phyloP scores from a whole-genome alignment of 768 basidiomycete species.

The Trametes punicea region DNA sequence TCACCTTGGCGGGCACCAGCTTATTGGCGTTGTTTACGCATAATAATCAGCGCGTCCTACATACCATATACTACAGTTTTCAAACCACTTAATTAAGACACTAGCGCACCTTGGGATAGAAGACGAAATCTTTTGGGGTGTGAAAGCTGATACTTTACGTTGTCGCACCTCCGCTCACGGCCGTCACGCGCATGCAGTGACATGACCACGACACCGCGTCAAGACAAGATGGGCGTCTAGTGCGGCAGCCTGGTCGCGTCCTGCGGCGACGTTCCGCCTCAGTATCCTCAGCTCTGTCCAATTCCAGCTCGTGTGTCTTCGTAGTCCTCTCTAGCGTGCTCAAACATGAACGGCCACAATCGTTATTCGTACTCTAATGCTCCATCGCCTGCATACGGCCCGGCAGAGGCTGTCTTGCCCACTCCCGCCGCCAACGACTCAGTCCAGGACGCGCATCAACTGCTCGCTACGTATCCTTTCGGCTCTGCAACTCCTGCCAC shows the following conservation, averaged over 20 bases:
- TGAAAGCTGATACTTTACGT: too few relatives aligned
- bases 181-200: too few relatives aligned
- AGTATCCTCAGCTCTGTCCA: neutral
- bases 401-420: neutral
- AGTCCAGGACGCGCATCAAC: conserved; percentile 63
- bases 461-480: conserved; percentile 67
- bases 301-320: neutral
- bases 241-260: conserved; percentile 15
- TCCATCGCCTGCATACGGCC: neutral
- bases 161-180: too few relatives aligned
- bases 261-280: conserved; percentile 7
- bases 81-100: too few relatives aligned
- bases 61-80: too few relatives aligned
- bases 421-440: conserved; percentile 38
- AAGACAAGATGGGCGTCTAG: conserved; percentile 9
- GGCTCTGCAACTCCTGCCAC: conserved; percentile 75
- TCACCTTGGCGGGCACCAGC: too few relatives aligned
- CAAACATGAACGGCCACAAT: conserved; percentile 8
- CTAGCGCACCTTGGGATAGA: too few relatives aligned
- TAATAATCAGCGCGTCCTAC: too few relatives aligned
- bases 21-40: too few relatives aligned
- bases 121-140: too few relatives aligned
- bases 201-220: conserved; percentile 20
- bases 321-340: neutral
- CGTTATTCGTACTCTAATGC: neutral